Percentiles rank a stretch among this genome's conserved stretches.
These are phyloP conservation scores for Chlamydomonas eustigma DNA, from an alignment of 139 green algal species.

Conservation along the genomic window DNA sequence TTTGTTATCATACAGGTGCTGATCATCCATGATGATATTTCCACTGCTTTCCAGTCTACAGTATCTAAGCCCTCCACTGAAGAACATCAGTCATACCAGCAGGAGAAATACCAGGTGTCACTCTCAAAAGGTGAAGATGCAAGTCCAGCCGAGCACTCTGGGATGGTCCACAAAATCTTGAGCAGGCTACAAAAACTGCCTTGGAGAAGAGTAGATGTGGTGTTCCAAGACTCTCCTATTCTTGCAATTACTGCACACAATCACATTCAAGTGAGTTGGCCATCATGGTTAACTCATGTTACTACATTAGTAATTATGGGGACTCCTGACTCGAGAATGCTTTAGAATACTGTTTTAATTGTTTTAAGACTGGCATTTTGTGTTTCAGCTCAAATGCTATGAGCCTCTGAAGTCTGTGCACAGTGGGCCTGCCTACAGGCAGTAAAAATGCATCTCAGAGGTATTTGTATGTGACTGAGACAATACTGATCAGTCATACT, in stretches of 20 bases:
- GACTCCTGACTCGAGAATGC: too few relatives aligned
- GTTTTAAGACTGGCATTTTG: too few relatives aligned
- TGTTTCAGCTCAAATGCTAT: too few relatives aligned
- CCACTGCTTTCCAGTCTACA: constrained; percentile 28
- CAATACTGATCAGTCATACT: too few relatives aligned
- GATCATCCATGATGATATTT: constrained; percentile 51
- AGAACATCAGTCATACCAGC: background rate
- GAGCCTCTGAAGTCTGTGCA: too few relatives aligned
- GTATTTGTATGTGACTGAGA: too few relatives aligned
- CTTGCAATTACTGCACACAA: constrained; percentile 47
- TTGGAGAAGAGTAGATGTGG: constrained; percentile 77
- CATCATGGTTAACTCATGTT: background rate
- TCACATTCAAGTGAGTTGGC: constrained; percentile 52
- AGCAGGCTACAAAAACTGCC: constrained; percentile 51
- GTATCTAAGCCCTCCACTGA: too few relatives aligned
- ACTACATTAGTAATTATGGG: background rate
- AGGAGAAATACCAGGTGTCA: background rate
- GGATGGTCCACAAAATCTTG: constrained; percentile 38
- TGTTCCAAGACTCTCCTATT: constrained; percentile 36
- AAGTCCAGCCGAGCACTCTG: background rate
- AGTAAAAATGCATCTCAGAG: too few relatives aligned
- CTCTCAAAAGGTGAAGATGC: background rate
- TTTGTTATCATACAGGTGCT: constrained; percentile 46
- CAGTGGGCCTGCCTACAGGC: too few relatives aligned
- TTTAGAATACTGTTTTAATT: too few relatives aligned